Conservation (phyloP, 495 filamentous ascomycete species). For the Cercophora newfieldiana region DNA sequence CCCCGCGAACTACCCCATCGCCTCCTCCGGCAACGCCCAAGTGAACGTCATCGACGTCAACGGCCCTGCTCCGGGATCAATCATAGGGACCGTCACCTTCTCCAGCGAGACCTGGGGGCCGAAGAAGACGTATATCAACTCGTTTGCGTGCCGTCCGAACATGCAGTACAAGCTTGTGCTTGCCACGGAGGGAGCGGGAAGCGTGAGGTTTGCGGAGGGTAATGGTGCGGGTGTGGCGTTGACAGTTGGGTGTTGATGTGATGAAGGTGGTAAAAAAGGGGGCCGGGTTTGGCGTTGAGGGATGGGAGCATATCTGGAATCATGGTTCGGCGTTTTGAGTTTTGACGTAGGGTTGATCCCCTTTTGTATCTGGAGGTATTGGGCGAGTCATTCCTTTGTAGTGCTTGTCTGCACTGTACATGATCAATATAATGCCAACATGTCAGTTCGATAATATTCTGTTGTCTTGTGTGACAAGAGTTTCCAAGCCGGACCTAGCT, state of each 20-base stretch:
- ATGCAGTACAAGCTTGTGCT: constrained; percentile 32
- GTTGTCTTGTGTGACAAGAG: neutral
- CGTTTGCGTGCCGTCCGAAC: constrained; percentile 34
- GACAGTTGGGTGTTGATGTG: constrained; percentile 24
- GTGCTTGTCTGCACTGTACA: neutral
- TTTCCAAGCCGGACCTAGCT: neutral
- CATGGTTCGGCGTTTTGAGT: neutral
- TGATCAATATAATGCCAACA: neutral
- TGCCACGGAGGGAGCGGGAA: constrained; percentile 32
- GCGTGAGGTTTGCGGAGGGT: constrained; percentile 41
- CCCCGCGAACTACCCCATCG: constrained; percentile 33
- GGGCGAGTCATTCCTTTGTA: neutral
- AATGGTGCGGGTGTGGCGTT: constrained; percentile 14
- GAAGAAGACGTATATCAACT: constrained; percentile 26
- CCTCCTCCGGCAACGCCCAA: constrained; percentile 22
- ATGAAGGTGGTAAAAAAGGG: too few relatives aligned
- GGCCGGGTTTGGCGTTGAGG: neutral
- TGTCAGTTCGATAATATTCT: neutral
- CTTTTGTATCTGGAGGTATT: neutral
- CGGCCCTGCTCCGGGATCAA: constrained; percentile 30
- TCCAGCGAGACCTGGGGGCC: constrained; percentile 3
- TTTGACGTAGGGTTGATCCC: neutral
- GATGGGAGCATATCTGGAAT: neutral
- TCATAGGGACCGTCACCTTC: constrained; percentile 34
- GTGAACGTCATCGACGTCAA: constrained; percentile 35